Conservation (phyloP, 2,329 filamentous ascomycete species). For the Monosporascus sp. region DNA sequence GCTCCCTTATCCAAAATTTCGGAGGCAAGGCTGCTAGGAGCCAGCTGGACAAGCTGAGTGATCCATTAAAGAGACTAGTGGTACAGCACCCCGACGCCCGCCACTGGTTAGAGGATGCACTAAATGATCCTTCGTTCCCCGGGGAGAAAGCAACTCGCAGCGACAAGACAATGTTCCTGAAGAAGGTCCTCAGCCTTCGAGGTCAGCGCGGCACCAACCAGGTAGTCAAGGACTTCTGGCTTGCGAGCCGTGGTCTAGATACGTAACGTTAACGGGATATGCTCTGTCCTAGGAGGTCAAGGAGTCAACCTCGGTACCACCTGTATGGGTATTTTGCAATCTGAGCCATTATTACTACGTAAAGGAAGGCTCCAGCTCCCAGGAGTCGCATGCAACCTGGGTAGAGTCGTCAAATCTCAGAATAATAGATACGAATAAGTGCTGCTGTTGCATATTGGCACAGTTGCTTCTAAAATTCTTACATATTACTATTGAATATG, state of each 20-base stretch:
- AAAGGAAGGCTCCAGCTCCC: too few relatives aligned
- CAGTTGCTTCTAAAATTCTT: too few relatives aligned
- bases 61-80: constrained; percentile 66
- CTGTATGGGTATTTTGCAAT: too few relatives aligned
- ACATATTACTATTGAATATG: neutral
- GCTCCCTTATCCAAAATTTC: constrained; percentile 58
- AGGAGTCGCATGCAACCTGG: too few relatives aligned
- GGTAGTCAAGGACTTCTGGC: constrained; percentile 67
- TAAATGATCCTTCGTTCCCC: constrained; percentile 51
- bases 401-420: too few relatives aligned
- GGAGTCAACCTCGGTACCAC: neutral
- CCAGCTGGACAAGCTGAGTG: constrained; percentile 65
- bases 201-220: constrained; percentile 60
- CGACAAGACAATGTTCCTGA: constrained; percentile 60
- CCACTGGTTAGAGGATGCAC: constrained; percentile 56
- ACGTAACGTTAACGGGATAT: neutral
- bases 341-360: too few relatives aligned
- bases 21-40: constrained; percentile 64
- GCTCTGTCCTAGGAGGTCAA: neutral
- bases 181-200: constrained; percentile 60
- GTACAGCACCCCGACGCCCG: constrained; percentile 49
- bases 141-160: constrained; percentile 51
- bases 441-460: too few relatives aligned
- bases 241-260: constrained; percentile 45
- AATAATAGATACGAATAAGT: too few relatives aligned